Evolutionary conservation across 2,329 filamentous ascomycete genomes (phyloP).

Genomic region (Sclerotinia borealis): DNA sequence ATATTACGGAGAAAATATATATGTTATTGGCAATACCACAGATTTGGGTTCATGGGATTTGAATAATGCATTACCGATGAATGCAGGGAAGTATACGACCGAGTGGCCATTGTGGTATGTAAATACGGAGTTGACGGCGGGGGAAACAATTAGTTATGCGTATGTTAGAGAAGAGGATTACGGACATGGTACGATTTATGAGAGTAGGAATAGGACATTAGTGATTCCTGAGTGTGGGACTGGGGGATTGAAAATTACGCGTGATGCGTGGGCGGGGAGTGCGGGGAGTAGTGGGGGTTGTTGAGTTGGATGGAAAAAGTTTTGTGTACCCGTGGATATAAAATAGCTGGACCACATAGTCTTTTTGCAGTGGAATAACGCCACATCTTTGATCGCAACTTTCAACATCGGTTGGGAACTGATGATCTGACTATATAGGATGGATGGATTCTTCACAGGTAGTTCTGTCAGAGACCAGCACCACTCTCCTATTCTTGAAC

Average conservation of each 20-base stretch:
- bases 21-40: conserved; percentile 38
- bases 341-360: too few relatives aligned
- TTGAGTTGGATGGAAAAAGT: conserved; percentile 2
- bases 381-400: too few relatives aligned
- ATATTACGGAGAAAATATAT: conserved; percentile 43
- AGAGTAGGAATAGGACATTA: conserved; percentile 39
- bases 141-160: conserved; percentile 39
- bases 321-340: too few relatives aligned
- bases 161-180: conserved; percentile 42
- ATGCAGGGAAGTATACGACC: conserved; percentile 38
- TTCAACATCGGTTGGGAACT: too few relatives aligned
- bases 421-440: too few relatives aligned
- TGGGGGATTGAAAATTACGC: conserved; percentile 25
- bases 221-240: conserved; percentile 35
- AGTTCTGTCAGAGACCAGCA: too few relatives aligned
- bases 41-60: conserved; percentile 41
- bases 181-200: conserved; percentile 39
- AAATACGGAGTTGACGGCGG: conserved; percentile 37
- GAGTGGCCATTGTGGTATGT: conserved; percentile 41
- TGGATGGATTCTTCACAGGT: too few relatives aligned
- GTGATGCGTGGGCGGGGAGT: conserved; percentile 38
- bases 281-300: conserved; percentile 29
- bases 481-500: too few relatives aligned
- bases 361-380: too few relatives aligned
- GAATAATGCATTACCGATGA: conserved; percentile 32